A percentile compares a stretch with the other conserved stretches of the same genome.
These are phyloP conservation scores for Fusarium sterilihyphosum DNA, from an alignment of 2,329 filamentous ascomycete species.

Conservation along the genomic window DNA sequence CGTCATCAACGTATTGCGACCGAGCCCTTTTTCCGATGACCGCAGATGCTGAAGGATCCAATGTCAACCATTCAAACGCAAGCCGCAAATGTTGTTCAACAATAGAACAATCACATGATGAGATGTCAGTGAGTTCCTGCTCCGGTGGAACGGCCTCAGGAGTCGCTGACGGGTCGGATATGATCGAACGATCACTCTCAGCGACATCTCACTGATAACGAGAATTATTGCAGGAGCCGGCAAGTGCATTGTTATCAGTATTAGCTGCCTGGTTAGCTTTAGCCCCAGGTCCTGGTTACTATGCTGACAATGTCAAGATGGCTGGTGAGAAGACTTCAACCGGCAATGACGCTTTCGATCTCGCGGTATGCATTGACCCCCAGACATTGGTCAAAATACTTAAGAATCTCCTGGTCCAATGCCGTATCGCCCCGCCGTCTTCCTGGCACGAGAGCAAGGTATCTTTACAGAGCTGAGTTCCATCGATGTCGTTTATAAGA, in stretches of 20 bases:
- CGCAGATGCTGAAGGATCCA: neutral
- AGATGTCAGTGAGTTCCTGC: neutral
- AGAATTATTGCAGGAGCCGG: neutral
- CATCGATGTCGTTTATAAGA: neutral
- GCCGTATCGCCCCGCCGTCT: no score
- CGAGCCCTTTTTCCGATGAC: no score
- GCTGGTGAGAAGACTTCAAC: neutral
- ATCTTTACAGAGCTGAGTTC: neutral
- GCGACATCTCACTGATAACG: neutral
- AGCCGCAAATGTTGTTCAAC: neutral
- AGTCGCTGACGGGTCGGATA: neutral
- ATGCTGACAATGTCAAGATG: accelerated
- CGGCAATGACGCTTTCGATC: neutral
- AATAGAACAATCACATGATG: neutral
- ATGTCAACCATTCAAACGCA: accelerated
- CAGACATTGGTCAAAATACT: no score
- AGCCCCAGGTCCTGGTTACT: accelerated
- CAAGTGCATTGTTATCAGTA: neutral
- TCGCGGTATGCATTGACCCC: neutral
- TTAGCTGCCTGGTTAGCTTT: accelerated
- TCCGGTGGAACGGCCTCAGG: accelerated
- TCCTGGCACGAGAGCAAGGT: no score
- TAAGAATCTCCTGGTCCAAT: no score
- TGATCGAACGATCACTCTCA: neutral
- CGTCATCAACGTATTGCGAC: no score